Evolutionary conservation across 192 early-diverging fungal species (phyloP).

Genomic region (Pecoramyces ruminantium): DNA sequence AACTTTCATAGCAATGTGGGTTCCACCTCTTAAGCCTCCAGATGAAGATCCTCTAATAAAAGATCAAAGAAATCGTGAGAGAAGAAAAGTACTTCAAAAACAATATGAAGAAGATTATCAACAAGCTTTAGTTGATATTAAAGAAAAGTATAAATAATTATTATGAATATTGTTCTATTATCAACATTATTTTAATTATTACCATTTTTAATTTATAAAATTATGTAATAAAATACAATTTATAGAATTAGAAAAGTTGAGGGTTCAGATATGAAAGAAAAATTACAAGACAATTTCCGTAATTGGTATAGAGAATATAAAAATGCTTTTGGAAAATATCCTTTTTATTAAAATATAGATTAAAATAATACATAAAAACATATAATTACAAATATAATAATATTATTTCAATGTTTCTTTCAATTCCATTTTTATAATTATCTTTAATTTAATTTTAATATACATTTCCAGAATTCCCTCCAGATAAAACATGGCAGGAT

Average conservation of each 20-base stretch:
- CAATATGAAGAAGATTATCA: slow-evolving; percentile 46
- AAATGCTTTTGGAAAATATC: slow-evolving; percentile 21
- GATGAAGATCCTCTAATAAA: slow-evolving; percentile 10
- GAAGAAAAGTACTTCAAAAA: slow-evolving; percentile 28
- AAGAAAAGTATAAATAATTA: slow-evolving; percentile 24
- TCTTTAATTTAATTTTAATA: neutral
- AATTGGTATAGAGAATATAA: slow-evolving; percentile 52
- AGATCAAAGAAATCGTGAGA: slow-evolving; percentile 18
- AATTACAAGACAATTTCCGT: slow-evolving; percentile 37
- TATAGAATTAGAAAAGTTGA: slow-evolving; percentile 33
- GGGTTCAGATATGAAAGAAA: slow-evolving; percentile 44
- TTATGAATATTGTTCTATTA: too few species aligned
- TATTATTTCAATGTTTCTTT: too few species aligned
- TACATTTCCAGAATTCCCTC: slow-evolving; percentile 36
- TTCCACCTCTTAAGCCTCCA: too few species aligned
- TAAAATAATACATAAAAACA: too few species aligned
- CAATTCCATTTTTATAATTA: too few species aligned
- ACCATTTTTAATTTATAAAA: too few species aligned
- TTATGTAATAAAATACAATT: neutral
- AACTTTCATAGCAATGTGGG: slow-evolving; percentile 9
- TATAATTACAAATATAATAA: too few species aligned
- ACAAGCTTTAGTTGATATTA: slow-evolving; percentile 31
- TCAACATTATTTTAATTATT: too few species aligned
- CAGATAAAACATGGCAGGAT: slow-evolving; percentile 27
- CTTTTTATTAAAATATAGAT: neutral